These are phyloP conservation scores for Sporisorium graminicola DNA, from an alignment of 1,284 basidiomycete genomes.

Conservation along the genomic window DNA sequence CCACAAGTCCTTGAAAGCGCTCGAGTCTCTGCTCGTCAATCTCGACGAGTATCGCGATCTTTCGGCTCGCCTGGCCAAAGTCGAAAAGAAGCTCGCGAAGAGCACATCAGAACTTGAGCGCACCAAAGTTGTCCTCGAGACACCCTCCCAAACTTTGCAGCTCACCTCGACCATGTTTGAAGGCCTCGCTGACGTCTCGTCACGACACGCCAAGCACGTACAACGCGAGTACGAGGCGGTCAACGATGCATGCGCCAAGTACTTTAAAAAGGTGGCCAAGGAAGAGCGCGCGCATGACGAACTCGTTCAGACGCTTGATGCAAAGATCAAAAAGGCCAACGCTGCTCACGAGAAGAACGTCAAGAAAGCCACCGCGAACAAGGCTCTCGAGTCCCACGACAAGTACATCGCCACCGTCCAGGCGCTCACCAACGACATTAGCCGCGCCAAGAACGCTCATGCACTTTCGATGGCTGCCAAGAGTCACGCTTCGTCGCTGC, in stretches of 20 bases:
- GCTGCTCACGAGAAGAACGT: constrained; percentile 64
- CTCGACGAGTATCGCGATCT: constrained; percentile 68
- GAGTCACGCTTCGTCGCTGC: constrained; percentile 53
- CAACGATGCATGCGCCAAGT: constrained; percentile 66
- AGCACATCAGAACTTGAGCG: constrained; percentile 59
- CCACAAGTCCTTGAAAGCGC: constrained; percentile 63
- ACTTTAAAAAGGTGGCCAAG: constrained; percentile 68
- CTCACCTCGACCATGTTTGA: constrained; percentile 61
- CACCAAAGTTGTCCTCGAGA: constrained; percentile 57
- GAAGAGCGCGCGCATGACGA: constrained; percentile 67
- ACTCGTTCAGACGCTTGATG: constrained; percentile 56
- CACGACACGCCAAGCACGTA: constrained; percentile 62
- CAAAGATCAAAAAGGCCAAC: constrained; percentile 68
- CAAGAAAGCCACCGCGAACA: constrained; percentile 44
- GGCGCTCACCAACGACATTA: constrained; percentile 61
- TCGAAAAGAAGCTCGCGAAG: constrained; percentile 63
- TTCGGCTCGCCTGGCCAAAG: constrained; percentile 57
- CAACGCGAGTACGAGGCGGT: constrained; percentile 67
- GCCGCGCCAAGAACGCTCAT: constrained; percentile 55
- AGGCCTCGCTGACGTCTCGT: constrained; percentile 52
- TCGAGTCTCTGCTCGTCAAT: constrained; percentile 63
- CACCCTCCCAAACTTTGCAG: constrained; percentile 56
- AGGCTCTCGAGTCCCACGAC: constrained; percentile 64
- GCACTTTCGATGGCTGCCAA: constrained; percentile 55
- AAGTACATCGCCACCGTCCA: constrained; percentile 62